A percentile compares a stretch with the other conserved stretches of the same genome.
phyloP scores from a whole-genome alignment of 108 stramenopile species.

The Nitzschia putrida region DNA sequence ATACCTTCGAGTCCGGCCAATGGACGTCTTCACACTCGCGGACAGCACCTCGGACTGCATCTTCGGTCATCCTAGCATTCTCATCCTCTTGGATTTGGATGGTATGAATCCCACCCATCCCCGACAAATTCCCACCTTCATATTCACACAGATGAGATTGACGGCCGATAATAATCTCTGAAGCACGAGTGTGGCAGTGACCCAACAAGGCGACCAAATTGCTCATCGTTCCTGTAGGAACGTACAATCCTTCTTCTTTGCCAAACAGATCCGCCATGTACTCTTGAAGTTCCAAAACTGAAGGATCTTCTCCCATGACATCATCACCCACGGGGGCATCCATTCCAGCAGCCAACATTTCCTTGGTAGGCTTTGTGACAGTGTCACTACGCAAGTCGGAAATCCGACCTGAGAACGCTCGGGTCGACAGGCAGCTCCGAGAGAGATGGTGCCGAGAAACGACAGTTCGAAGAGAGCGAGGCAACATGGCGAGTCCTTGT shows the following conservation, averaged over 20 bases:
- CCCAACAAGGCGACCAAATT: slow-evolving; percentile 90
- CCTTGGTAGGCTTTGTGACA: slow-evolving; percentile 86
- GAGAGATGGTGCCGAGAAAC: too few relatives aligned
- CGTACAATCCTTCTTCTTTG: slow-evolving; percentile 89
- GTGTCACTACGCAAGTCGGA: slow-evolving; percentile 94
- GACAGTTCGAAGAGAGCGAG: too few relatives aligned
- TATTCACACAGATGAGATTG: slow-evolving; percentile 75
- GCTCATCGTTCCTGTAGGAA: slow-evolving; percentile 97
- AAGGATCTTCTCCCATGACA: slow-evolving; percentile 96
- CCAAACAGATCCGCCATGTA: slow-evolving; percentile 86
- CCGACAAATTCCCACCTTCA: slow-evolving; percentile 62
- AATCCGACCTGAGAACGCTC: background rate
- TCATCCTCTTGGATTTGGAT: slow-evolving; percentile 70
- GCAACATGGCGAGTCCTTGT: too few relatives aligned
- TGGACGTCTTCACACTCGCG: slow-evolving; percentile 87
- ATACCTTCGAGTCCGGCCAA: slow-evolving; percentile 79
- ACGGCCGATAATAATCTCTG: slow-evolving; percentile 74
- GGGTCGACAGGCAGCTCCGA: too few relatives aligned
- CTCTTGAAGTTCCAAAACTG: slow-evolving; percentile 80
- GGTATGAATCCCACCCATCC: slow-evolving; percentile 76
- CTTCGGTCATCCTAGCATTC: slow-evolving; percentile 51
- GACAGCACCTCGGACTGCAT: slow-evolving; percentile 63
- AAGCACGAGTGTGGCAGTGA: slow-evolving; percentile 84
- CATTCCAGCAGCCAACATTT: slow-evolving; percentile 67
- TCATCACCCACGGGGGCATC: slow-evolving; percentile 92